Conservation (phyloP, 1,284 basidiomycete genomes). For the Mrakiaceae sp. region DNA sequence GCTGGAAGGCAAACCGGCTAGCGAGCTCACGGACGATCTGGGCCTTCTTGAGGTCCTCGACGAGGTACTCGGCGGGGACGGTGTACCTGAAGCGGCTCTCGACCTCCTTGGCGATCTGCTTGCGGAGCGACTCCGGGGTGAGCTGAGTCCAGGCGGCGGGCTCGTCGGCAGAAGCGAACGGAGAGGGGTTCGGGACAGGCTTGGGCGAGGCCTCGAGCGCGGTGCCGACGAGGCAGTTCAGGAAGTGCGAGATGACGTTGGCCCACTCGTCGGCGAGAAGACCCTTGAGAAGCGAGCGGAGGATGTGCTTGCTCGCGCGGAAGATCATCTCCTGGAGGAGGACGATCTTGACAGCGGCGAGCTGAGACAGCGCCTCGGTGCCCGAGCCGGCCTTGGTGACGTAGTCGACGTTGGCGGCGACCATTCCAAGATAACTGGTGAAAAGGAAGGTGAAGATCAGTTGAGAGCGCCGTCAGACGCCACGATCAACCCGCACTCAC, state of each 20-base stretch:
- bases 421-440: conserved; percentile 39
- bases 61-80: conserved; percentile 35
- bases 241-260: conserved; percentile 42
- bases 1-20: conserved; percentile 43
- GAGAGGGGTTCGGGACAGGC: conserved; percentile 32
- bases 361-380: conserved; percentile 26
- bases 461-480: not conserved
- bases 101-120: conserved; percentile 36
- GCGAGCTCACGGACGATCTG: conserved; percentile 44
- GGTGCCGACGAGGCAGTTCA: conserved; percentile 46
- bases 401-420: conserved; percentile 35
- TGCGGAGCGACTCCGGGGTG: conserved; percentile 38
- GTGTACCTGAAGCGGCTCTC: conserved; percentile 41
- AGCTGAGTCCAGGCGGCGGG: conserved; percentile 36
- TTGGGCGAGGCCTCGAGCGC: conserved; percentile 35
- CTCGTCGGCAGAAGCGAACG: conserved; percentile 22
- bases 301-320: conserved; percentile 43
- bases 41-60: conserved; percentile 31
- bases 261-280: conserved; percentile 35
- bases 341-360: conserved; percentile 32
- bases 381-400: conserved; percentile 31
- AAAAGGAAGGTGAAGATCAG: not conserved
- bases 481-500: not conserved
- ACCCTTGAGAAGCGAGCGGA: conserved; percentile 36
- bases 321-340: conserved; percentile 45